Base-by-base conservation (phyloP, 768 basidiomycete species). In the Leccinum variicolor region DNA sequence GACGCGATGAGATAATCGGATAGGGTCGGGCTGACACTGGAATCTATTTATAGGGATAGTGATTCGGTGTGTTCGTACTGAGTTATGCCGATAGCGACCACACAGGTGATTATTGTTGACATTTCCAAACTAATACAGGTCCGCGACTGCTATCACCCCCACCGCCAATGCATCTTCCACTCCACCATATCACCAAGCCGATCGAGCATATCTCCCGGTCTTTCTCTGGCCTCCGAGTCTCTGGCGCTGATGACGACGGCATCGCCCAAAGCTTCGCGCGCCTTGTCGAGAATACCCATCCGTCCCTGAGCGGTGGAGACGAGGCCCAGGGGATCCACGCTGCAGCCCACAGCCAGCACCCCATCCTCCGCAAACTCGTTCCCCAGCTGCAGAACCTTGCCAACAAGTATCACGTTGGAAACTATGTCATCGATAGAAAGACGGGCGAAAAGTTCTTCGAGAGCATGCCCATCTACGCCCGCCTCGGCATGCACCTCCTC, bases 401-500 rank as follows among this genome's bases (percentile, higher is more conserved):
- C 3, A 63, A 67, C 5, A 70, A 76, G 28, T 80, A 81, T 59
- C 85, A 87, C 55, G 72, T 81, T 52, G 85, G 85, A 3, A 87
- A 87, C 64, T 87, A 74, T 64, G 83, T 85, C 26, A 66, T 76
- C 21, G 69, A 81, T 29, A 75, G 84, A 39, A 77, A 73, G 7
- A 75, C 77, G 1, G 73, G 70, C 7, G 74, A 84, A 65, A 79
- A 77, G 64, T 76, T 85, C 58, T 90, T 89, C 57, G 89, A 90
- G 74, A 78, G 77, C 31, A 90, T 90, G 89, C 89, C 89, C 1
- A 75, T 90, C 46, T 89, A 84, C 63, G 80, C 82, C 2, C 76
- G 84, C 69, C 76, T 88, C 48, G 86, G 85, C 7, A 91, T 91
- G 90, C 89, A 91, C 64, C 76, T 92, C 6, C 71, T 91, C 26